These are phyloP conservation scores for Xylaria polymorpha DNA, from an alignment of 2,329 filamentous ascomycete species.

Conservation along the genomic window DNA sequence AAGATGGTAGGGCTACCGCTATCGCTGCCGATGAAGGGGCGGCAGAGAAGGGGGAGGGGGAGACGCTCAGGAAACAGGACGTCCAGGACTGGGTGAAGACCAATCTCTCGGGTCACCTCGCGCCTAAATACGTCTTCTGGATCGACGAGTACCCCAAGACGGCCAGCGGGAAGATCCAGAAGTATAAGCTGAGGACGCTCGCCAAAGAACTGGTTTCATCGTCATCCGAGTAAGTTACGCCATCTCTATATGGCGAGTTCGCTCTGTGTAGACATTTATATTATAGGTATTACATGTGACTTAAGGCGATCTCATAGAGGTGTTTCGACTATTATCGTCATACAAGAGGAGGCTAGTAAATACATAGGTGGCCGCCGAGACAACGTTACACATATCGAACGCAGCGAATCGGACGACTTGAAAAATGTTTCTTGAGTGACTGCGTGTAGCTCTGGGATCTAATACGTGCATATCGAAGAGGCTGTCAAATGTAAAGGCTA, in stretches of 20 bases:
- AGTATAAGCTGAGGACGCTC: slow-evolving; percentile 82
- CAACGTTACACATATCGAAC: not conserved
- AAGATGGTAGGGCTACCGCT: slow-evolving; percentile 39
- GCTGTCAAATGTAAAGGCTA: not conserved
- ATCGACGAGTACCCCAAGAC: slow-evolving; percentile 90
- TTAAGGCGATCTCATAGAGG: not conserved
- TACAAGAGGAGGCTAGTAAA: not conserved
- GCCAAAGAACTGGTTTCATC: slow-evolving; percentile 56
- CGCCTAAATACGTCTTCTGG: slow-evolving; percentile 92
- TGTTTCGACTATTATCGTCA: not conserved
- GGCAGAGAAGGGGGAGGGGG: slow-evolving; percentile 32
- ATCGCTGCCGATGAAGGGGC: slow-evolving; percentile 18
- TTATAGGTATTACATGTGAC: not conserved
- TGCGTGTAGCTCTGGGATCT: not conserved
- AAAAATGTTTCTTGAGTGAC: not conserved
- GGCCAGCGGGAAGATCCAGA: slow-evolving; percentile 95
- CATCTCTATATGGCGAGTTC: not conserved
- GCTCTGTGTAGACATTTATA: not conserved
- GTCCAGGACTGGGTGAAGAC: slow-evolving; percentile 78
- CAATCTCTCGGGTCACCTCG: slow-evolving; percentile 78
- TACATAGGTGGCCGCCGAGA: not conserved
- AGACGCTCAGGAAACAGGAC: slow-evolving; percentile 64
- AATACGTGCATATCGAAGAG: not conserved
- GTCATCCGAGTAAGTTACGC: not conserved
- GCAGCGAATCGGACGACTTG: not conserved